Evolutionary conservation across 1,139 yeast species (phyloP), one percentile per base, ranked within the genome.

Genomic region (Scheffersomyces quercinus): DNA sequence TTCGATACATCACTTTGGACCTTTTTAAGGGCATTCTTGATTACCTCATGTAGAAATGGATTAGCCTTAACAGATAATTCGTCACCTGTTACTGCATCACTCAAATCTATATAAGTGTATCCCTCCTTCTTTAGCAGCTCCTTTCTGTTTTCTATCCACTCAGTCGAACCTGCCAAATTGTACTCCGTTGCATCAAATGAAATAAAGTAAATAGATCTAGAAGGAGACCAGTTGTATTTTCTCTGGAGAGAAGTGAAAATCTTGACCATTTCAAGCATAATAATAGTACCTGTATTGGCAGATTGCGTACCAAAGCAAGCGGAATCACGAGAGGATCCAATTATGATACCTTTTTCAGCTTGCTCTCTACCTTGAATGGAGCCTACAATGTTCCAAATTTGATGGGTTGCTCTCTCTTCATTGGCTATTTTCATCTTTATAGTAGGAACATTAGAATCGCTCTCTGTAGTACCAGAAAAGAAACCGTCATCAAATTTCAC

Each of bases 121-220:
- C 88, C 88, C 50, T 85, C 84, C 38, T 79, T 73, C 45, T 74
- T 67, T 31, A 89, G 67, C 35, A 72, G 73, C 16, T 77, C 77
- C 20, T 71, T 64, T 48, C 80, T 77, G 34, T 73, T 70, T 54
- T 87, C 89, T 5, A 85, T 77, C 81, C 93, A 83, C 56, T 87
- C 95, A 0, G 95, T 77, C 34, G 90, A 76, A 0, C 99, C 99
- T 0, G 95, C 96, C 54, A 79, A 68, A 56, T 90, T 91, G 57
- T 86, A 90, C 48, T 85, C 83, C 0, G 87, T 73, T 0, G 88
- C 97, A 55, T 91, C 97, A 73, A 89, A 90, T 2, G 97, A 88
- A 0, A 83, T 82, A 65, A 93, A 90, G 55, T 85, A 84, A 7
- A 93, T 82, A 1, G 93, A 75, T 56, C 99, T 77, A 26, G 91